These are phyloP conservation scores for Mimosa bimucronata DNA, from an alignment of 306 rosid genomes.

Conservation along the genomic window DNA sequence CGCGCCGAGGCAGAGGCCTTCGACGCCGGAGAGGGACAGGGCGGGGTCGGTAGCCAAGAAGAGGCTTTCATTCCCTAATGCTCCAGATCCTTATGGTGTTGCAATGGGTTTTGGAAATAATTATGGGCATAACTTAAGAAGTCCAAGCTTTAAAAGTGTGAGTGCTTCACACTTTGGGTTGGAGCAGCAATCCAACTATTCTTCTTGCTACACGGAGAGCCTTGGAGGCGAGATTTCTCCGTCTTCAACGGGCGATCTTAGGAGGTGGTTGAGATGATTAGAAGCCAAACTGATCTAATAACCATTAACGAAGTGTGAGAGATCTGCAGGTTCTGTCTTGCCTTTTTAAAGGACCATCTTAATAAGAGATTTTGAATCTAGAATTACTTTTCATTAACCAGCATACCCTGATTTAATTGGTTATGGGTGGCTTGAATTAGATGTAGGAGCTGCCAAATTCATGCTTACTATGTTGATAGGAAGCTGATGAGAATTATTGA, in stretches of 20 bases:
- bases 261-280: conserved; percentile 86
- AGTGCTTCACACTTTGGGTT: conserved; percentile 60
- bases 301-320: background rate
- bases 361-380: conserved; percentile 29
- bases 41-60: conserved; percentile 73
- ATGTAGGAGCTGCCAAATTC: conserved; percentile 43
- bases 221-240: conserved; percentile 91
- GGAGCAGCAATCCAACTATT: conserved; percentile 91
- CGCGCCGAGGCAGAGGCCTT: conserved; percentile 90
- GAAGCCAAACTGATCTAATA: conserved; percentile 35
- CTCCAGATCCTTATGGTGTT: conserved; percentile 65
- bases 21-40: conserved; percentile 87
- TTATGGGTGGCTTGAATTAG: conserved; percentile 39
- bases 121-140: conserved; percentile 72
- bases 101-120: conserved; percentile 60
- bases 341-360: too few species aligned
- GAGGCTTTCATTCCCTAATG: conserved; percentile 82
- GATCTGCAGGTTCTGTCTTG: background rate
- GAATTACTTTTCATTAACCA: conserved; percentile 36
- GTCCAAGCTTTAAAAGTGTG: conserved; percentile 92
- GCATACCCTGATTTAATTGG: conserved; percentile 35
- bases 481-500: conserved; percentile 22
- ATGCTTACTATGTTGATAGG: conserved; percentile 39
- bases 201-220: conserved; percentile 91
- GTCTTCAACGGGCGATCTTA: conserved; percentile 79